Base-by-base conservation (phyloP, 306 rosid species). In the Corylus americana region DNA sequence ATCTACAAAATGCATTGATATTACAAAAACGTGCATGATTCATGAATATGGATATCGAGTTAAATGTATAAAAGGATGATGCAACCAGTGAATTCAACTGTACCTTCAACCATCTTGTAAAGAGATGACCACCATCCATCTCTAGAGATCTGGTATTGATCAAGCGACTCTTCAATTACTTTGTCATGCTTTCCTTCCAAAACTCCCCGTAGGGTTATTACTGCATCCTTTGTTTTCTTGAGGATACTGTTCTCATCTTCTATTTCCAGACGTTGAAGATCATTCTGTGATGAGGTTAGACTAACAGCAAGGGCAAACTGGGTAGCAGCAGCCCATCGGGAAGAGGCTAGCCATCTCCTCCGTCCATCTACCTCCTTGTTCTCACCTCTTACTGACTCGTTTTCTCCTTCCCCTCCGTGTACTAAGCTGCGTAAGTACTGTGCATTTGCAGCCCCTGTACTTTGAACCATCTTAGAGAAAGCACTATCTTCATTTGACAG, bases 61-160 rank as follows among this genome's bases (percentile, higher is more conserved):
- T 49, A 49, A 25, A 70, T 45, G 55, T 77, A 12, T 4, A 49
- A 11, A 69, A 37, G 48, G 54, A 72, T 57, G 70, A 59, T 74
- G 77, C 25, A 83, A 64, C 51, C 55, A 50, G 70, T 8, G 42
- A 29, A 78, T 71, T 74, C 55, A 69, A 4, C 49, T 49, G 54
- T 91, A 94, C 98, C 98, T 89, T 94, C 98, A 77, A 92, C 83
- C 93, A 92, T 90, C 83, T 84, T 86, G 89, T 90, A 94, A 57
- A 94, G 91, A 14, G 98, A 77, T 77, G 87, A 92, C 97, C 90
- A 94, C 84, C 94, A 87, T 73, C 96, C 93, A 81, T 71, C 90
- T 78, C 87, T 78, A 22, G 92, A 83, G 75, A 92, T 78, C 75
- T 88, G 88, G 77, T 81, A 87, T 55, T 49, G 75, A 75, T 57